Base-by-base conservation (phyloP, 768 basidiomycete species). In the Mycena vulgaris region DNA sequence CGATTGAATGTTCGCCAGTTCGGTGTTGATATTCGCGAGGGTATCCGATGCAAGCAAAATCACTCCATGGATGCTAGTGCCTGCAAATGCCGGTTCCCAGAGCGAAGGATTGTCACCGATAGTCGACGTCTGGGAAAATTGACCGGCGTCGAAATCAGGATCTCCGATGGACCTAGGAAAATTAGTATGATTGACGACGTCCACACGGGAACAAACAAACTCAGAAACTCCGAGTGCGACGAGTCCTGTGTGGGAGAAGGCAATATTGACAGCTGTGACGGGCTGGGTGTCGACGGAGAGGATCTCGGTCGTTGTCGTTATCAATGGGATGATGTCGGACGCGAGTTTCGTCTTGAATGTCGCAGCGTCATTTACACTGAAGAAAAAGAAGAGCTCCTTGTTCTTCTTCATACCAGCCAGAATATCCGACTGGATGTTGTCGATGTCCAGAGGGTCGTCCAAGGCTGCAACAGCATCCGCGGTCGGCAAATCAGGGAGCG, bases 321-420 rank as follows among this genome's bases (percentile, higher is more conserved):
- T 75, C 40, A 76, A 49, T 17, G 74, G 70, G 14, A 70, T 31
- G n/a, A 78, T 78, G 25, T 72, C 49, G 3, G 71, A 64, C 1
- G 65, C 51, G 17, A 78, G 64, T 40, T 72, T 60, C 2, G 62
- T 16, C 55, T 75, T 76, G 72, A 78, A 78, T 5, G 59, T 70
- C 11, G 63, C 64, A 9, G 75, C 57, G 40, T 78, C 57, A 5
- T 59, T 53, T 16, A 78, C 72, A 8, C 40, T 33, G 55, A 76
- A 76, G 73, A 78, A 78, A 52, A 71, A 74, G 66, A 78, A 78
- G 0, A 75, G 71, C 59, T 78, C 77, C 23, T 63, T 68, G 39
- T 73, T 71, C 68, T 78, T 78, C n/a, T 55, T 47, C 76, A 75
- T 75, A 11, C 77, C 77, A 16, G 65, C 66, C 35, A 71, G 37